Conservation (phyloP, 1,284 basidiomycete genomes). For the Sanguinoderma infundibulare region DNA sequence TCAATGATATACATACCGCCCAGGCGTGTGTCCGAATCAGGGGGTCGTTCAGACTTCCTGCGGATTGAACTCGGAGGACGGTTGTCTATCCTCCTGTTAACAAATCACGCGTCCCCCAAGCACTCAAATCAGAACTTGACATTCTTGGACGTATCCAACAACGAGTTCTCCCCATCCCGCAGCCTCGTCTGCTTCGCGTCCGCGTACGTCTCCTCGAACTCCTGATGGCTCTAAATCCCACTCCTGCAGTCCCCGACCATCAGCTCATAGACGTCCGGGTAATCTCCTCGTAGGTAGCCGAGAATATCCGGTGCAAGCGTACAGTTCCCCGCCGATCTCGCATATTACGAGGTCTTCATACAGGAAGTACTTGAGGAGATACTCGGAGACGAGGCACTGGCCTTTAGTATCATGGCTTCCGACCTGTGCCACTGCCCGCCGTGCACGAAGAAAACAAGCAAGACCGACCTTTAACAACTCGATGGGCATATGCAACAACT, state of each 20-base stretch:
- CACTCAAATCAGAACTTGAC: slow-evolving; percentile 80
- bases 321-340: slow-evolving; percentile 98
- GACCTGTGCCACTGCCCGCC: slow-evolving; percentile 38
- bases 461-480: slow-evolving; percentile 91
- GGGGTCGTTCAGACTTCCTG: too few relatives aligned
- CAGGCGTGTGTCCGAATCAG: too few relatives aligned
- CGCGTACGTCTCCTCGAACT: slow-evolving; percentile 85
- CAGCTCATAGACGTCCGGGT: slow-evolving; percentile 92
- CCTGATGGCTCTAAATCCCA: slow-evolving; percentile 81
- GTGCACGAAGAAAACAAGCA: neutral
- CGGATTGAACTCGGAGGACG: too few relatives aligned
- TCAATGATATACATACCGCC: too few relatives aligned
- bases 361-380: slow-evolving; percentile 93
- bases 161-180: slow-evolving; percentile 84
- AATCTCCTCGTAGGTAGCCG: slow-evolving; percentile 74
- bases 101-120: too few relatives aligned
- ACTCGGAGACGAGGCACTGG: slow-evolving; percentile 87
- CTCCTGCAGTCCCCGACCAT: slow-evolving; percentile 82
- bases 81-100: too few relatives aligned
- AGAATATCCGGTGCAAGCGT: slow-evolving; percentile 91
- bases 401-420: slow-evolving; percentile 88
- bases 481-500: slow-evolving; percentile 99
- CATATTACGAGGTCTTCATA: slow-evolving; percentile 96
- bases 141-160: slow-evolving; percentile 88
- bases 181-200: slow-evolving; percentile 70